Base-by-base conservation (phyloP, 169 alveolate genomes). In the Ichthyophthirius multifiliis region DNA sequence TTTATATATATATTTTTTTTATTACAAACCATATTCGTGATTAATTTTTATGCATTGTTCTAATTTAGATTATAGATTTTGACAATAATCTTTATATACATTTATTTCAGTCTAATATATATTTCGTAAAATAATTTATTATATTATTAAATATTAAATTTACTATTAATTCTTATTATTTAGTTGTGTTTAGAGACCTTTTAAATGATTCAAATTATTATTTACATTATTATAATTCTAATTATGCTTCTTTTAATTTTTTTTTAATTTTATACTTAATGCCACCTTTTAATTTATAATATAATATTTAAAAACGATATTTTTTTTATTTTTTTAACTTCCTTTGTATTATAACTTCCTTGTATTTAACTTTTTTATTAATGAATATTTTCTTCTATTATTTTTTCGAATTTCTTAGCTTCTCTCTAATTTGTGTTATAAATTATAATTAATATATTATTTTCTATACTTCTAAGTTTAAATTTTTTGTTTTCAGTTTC, bases 401-500 rank as follows among this genome's bases (percentile, higher is more conserved):
- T 55, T 55, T 39, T 55, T 55, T 55, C 71, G 13, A 55, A 55
- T 27, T 55, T 55, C 71, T 55, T 55, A 9, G 71, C 71, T 27
- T 55, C 71, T 27, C 71, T 55, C 71, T 55, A 15, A 27, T 27
- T 27, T 13, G 7, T 41, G 16, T 6, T 3, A 27, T 4, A 55
- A 27, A 10, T 27, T 9, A 9, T 7, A 47, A 6, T 3, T 1
- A 2, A 27, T 20, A 6, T 3, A 18, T 20, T 1, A 55, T 5
- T 7, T 1, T 5, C 43, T 18, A 0, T 55, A 55, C 71, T 27
- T 55, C 71, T 27, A 55, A 39, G 31, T 55, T 55, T 16, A 55
- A 27, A 55, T 55, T 55, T n/a, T 55, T 55, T 55, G 71, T 55
- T 55, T 55, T 55, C 41, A 55, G 71, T 55, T 55, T 55, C 71